Evolutionary conservation across 345 rosid genomes (phyloP).

Genomic region (Eutrema heterophyllum): DNA sequence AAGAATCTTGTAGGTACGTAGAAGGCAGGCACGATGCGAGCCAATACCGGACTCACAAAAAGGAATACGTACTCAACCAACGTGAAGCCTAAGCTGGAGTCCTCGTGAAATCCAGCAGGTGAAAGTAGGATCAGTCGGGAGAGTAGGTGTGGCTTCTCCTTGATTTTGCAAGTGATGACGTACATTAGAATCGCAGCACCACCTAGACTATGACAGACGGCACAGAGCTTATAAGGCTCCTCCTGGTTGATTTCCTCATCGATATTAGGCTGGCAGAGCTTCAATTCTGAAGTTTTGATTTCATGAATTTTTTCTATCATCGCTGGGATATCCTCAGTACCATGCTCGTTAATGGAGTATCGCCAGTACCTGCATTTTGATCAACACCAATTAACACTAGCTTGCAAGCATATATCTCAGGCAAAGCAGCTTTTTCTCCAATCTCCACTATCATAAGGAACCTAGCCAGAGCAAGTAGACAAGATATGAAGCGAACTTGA

Average conservation of each 20-base stretch:
- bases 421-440: no score
- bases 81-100: slow-evolving; percentile 57
- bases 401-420: slow-evolving; percentile 13
- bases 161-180: slow-evolving; percentile 53
- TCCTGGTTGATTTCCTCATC: slow-evolving; percentile 49
- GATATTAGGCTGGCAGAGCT: slow-evolving; percentile 46
- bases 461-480: no score
- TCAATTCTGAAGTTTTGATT: slow-evolving; percentile 77
- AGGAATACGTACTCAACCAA: slow-evolving; percentile 52
- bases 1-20: slow-evolving; percentile 95
- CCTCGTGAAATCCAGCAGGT: slow-evolving; percentile 95
- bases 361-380: slow-evolving; percentile 72
- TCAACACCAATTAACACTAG: neutral
- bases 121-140: slow-evolving; percentile 75
- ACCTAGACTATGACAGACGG: slow-evolving; percentile 88
- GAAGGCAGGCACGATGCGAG: slow-evolving; percentile 64
- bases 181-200: slow-evolving; percentile 93
- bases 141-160: slow-evolving; percentile 80
- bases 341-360: slow-evolving; percentile 91
- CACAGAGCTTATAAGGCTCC: slow-evolving; percentile 86
- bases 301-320: slow-evolving; percentile 90
- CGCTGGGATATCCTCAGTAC: slow-evolving; percentile 90
- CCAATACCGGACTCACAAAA: slow-evolving; percentile 56
- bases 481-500: neutral
- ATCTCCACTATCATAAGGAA: no score